These are phyloP conservation scores for Anacardium occidentale DNA, from an alignment of 345 rosid genomes.

Conservation along the genomic window DNA sequence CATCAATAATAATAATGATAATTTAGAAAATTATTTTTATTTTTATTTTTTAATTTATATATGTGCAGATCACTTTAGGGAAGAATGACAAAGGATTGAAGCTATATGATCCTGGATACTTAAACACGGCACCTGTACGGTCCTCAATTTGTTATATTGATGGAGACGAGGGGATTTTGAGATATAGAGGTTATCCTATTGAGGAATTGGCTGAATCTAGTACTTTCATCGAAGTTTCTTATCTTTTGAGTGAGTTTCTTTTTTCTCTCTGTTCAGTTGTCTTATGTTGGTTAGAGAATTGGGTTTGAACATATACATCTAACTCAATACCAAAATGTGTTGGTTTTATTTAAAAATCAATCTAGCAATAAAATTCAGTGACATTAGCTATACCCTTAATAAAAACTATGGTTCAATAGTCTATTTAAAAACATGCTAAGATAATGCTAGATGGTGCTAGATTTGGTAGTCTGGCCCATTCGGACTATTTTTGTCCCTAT, in stretches of 20 bases:
- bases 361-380: too few relatives aligned
- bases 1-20: neutral
- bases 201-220: slow-evolving; percentile 82
- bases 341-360: too few relatives aligned
- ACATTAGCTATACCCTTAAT: too few relatives aligned
- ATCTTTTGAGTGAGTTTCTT: slow-evolving; percentile 54
- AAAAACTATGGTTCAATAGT: too few relatives aligned
- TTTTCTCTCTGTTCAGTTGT: neutral
- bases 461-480: too few relatives aligned
- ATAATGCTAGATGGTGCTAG: too few relatives aligned
- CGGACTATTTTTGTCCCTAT: too few relatives aligned
- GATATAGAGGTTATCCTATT: slow-evolving; percentile 82
- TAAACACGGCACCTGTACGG: slow-evolving; percentile 90
- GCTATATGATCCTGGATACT: slow-evolving; percentile 86
- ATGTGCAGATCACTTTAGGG: slow-evolving; percentile 61
- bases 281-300: too few relatives aligned
- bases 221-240: slow-evolving; percentile 72
- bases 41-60: neutral
- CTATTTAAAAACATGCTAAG: too few relatives aligned
- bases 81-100: slow-evolving; percentile 80
- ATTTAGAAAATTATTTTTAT: neutral
- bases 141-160: slow-evolving; percentile 87
- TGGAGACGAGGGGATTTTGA: slow-evolving; percentile 88
- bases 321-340: too few relatives aligned
- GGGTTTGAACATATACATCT: neutral